These are phyloP conservation scores for Microbotryum scabiosae DNA, from an alignment of 1,284 basidiomycete genomes.

Conservation along the genomic window DNA sequence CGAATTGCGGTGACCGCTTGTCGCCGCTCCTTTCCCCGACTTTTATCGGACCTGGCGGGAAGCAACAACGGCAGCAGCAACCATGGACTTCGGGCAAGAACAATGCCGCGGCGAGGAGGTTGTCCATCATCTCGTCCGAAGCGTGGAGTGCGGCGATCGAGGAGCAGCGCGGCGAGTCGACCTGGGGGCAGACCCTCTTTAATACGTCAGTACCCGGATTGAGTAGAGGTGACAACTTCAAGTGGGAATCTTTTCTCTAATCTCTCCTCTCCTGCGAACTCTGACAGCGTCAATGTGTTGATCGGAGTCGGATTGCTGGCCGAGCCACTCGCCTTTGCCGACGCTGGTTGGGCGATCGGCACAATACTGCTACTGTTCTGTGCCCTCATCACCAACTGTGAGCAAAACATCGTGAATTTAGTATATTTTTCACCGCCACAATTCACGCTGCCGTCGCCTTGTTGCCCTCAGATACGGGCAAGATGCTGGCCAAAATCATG, in stretches of 20 bases:
- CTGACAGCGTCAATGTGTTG: conserved; percentile 24
- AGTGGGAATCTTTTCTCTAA: no score
- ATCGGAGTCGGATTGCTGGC: conserved; percentile 78
- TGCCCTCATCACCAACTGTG: conserved; percentile 73
- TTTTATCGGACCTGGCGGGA: no score
- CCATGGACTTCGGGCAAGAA: no score
- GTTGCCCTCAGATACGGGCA: conserved; percentile 51
- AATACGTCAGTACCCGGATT: conserved; percentile 49
- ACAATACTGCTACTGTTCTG: conserved; percentile 66
- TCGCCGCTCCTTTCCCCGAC: no score
- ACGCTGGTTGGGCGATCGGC: conserved; percentile 75
- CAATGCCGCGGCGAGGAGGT: neutral
- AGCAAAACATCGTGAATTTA: conserved; percentile 48
- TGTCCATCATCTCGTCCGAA: conserved; percentile 15
- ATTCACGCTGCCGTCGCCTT: neutral
- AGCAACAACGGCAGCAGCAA: no score
- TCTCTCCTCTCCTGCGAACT: neutral
- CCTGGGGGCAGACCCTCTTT: conserved; percentile 50
- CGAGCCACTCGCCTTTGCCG: conserved; percentile 77
- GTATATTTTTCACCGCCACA: neutral
- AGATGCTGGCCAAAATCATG: conserved; percentile 70
- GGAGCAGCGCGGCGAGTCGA: conserved; percentile 24
- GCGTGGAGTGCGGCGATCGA: conserved; percentile 17
- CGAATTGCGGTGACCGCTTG: no score
- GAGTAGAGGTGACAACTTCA: neutral